Evolutionary conservation across 305 asterid species (phyloP).

Genomic region (Lippia alba): DNA sequence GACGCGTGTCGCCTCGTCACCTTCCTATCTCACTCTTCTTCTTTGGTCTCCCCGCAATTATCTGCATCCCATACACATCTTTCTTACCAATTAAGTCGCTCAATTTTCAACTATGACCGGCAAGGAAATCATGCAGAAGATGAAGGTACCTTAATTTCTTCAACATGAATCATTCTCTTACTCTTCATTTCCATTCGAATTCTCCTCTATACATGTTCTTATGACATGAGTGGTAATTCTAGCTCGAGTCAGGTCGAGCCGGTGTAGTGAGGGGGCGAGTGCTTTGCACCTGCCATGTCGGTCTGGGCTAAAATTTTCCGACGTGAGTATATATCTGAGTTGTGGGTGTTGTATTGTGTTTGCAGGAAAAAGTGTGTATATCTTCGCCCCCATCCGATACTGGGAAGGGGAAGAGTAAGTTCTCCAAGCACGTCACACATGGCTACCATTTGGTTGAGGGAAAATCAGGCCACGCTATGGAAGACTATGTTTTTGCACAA

Average conservation of each 20-base stretch:
- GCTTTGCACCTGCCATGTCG: no score
- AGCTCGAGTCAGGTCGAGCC: no score
- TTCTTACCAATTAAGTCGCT: neutral
- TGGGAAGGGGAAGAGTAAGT: conserved; percentile 88
- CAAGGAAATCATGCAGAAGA: conserved; percentile 56
- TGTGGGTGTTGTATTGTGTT: neutral
- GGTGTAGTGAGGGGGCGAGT: no score
- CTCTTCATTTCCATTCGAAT: no score
- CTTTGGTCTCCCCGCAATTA: neutral
- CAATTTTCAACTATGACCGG: conserved; percentile 47
- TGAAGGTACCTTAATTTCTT: conserved; percentile 58
- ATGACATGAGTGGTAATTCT: no score
- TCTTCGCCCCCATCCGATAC: conserved; percentile 46
- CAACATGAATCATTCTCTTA: neutral
- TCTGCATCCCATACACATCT: neutral
- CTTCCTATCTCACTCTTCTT: neutral
- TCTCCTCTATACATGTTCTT: no score
- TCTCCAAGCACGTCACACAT: conserved; percentile 72
- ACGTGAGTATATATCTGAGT: no score
- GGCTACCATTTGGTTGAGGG: conserved; percentile 90
- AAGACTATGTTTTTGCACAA: conserved; percentile 85
- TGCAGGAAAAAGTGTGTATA: conserved; percentile 76
- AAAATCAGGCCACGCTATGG: conserved; percentile 79
- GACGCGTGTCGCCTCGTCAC: conserved; percentile 16
- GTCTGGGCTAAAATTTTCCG: no score